Percentiles rank a stretch among this genome's conserved stretches.
Conservation (phyloP, 306 rosid genomes). For the Cucumis hystrix region DNA sequence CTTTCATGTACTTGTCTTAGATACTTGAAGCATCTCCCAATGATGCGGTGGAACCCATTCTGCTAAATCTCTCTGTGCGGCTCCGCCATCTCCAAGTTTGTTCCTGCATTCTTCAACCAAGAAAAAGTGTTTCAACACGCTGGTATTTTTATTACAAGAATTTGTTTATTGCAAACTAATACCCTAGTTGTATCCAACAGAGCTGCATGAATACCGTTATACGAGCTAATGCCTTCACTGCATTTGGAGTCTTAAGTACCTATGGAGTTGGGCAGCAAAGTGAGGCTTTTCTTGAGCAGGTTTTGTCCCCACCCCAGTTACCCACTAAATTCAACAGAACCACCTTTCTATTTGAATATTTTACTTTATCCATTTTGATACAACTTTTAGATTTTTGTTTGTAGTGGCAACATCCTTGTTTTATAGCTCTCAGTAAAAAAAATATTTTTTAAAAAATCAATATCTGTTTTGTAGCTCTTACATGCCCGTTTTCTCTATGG, state of each 20-base stretch:
- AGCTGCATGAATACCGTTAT: slow-evolving; percentile 51
- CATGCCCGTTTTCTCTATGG: background rate
- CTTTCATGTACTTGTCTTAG: slow-evolving; percentile 28
- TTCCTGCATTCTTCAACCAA: slow-evolving; percentile 5
- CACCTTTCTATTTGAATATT: background rate
- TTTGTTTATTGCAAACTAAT: background rate
- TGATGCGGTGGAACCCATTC: slow-evolving; percentile 80
- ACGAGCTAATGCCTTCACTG: slow-evolving; percentile 87
- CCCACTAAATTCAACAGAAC: background rate
- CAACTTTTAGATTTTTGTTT: background rate
- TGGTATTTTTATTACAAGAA: background rate
- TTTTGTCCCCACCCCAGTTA: slow-evolving; percentile 14
- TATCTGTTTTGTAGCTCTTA: background rate
- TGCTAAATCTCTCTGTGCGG: slow-evolving; percentile 69
- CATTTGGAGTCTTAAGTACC: slow-evolving; percentile 73
- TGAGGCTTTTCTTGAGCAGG: slow-evolving; percentile 94
- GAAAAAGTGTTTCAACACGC: background rate
- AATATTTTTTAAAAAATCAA: background rate
- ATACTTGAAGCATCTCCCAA: slow-evolving; percentile 68
- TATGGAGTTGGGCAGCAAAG: slow-evolving; percentile 53
- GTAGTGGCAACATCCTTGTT: background rate
- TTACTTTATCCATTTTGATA: background rate
- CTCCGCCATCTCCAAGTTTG: slow-evolving; percentile 86
- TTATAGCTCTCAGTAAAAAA: background rate
- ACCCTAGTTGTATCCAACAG: slow-evolving; percentile 23